Evolutionary conservation across 23 red algal genomes (phyloP).

Genomic region (Gracilaria gracilis): DNA sequence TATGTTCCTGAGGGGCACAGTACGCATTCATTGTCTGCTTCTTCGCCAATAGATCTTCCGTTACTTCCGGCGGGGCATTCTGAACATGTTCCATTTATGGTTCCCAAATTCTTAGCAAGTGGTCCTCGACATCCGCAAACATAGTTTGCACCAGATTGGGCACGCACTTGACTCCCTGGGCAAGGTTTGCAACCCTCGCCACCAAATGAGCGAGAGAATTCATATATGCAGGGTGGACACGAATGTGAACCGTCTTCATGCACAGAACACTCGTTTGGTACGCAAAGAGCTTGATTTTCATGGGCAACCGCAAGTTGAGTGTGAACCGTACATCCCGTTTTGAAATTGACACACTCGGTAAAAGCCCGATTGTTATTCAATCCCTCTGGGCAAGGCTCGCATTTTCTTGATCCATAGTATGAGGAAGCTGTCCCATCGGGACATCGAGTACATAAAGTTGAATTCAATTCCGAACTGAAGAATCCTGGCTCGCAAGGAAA

Average conservation of each 20-base stretch:
- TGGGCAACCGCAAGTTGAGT: background rate
- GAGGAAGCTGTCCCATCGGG: background rate
- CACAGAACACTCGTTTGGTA: background rate
- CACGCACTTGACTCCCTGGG: background rate
- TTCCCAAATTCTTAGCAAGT: slow-evolving; percentile 10
- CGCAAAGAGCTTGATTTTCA: background rate
- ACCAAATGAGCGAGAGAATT: background rate
- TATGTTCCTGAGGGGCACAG: slow-evolving; percentile 7
- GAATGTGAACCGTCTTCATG: background rate
- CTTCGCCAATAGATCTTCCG: background rate
- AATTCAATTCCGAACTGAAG: background rate
- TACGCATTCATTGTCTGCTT: background rate
- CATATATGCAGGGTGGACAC: slow-evolving; percentile 5
- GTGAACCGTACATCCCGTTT: background rate
- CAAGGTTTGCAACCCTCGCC: background rate
- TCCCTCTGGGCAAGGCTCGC: background rate
- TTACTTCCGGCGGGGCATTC: slow-evolving; percentile 5
- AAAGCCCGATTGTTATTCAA: no score
- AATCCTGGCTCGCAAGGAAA: background rate
- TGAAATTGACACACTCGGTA: background rate
- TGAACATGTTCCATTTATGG: slow-evolving; percentile 14
- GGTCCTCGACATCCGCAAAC: background rate
- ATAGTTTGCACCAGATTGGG: background rate
- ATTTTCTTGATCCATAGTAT: background rate
- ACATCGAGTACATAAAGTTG: background rate